Evolutionary conservation across 1,284 basidiomycete genomes (phyloP), one percentile per base, ranked within the genome.

Genomic region (Hypsizygus ulmarius): DNA sequence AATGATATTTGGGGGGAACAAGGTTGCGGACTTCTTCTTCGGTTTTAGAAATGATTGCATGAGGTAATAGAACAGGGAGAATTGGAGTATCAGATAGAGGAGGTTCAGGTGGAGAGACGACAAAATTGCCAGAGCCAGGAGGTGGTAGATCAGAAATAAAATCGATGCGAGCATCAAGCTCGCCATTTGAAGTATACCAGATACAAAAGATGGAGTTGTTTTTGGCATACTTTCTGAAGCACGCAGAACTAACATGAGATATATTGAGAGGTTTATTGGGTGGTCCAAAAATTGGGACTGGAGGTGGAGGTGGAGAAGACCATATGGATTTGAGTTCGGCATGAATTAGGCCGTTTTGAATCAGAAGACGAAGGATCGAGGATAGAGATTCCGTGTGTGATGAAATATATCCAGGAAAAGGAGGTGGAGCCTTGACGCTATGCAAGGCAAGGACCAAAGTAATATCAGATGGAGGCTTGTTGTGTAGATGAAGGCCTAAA

Each of bases 181-280:
- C 39, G 3, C 18, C 21, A 19, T 46, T 40, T 15, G 45, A 27
- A 10, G 38, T 39, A 46, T 46, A 46, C 45, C 45, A 46, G 45
- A 42, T 42, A 36, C 21, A 43, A 10, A 27, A 32, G 3, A 48
- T 19, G 5, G 42, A 18, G 14, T 49, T 41, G 36, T 43, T 32
- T 14, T 49, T 49, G 3, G 47, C 42, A 12, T 44, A 49, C 30
- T 49, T 49, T 3, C 37, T 2, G 25, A 49, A 49, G 4, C 21
- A 32, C 5, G 39, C 34, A 7, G 34, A 30, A 4, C 33, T 42
- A 16, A 32, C 33, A 5, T 29, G 27, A 3, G 29, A 15, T n/a
- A 44, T 49, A 4, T 49, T 1, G 2, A 49, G n/a, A 2, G 41
- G 41, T 44, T 49, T 40, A 19, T 35, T 44, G 9, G 29, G 21